Base-by-base conservation (phyloP, 805 yeast genomes). In the Yamadazyma akitaensis region DNA sequence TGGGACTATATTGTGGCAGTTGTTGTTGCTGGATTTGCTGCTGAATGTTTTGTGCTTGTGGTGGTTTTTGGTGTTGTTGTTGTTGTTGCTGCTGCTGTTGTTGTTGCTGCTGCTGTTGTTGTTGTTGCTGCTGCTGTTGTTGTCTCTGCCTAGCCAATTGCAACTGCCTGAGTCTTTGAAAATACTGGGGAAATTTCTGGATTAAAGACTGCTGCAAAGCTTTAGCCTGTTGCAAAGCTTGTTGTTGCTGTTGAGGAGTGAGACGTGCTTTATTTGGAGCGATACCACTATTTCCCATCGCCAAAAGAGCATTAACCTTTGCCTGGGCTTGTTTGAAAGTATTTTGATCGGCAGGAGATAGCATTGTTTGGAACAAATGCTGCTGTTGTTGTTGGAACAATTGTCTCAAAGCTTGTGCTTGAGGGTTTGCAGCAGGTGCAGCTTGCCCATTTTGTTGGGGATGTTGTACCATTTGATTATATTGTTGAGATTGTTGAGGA, bases 161-260 rank as follows among this genome's bases (percentile, higher is more conserved):
- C 31, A 64, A 58, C 42, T 67, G 71, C n/a, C 67, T 57, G 28
- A 69, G 57, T 38, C 70, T 55, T 47, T 68, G 73, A 51, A 67
- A 69, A 47, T 69, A 68, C 3, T 57, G 50, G 1, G 73, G 72
- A 52, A 65, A 69, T 43, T 64, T 60, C 48, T 67, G 72, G 5
- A 67, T 39, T 48, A 69, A 54, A 38, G 66, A 70, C 37, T 66
- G 72, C 51, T 69, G 74, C 16, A 66, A 49, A 10, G 56, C 47
- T 45, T 70, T 68, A 13, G 74, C 72, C 51, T 72, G 76, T 45
- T 67, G 73, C 13, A 68, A 50, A 1, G 77, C 76, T 45, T 69
- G 74, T 46, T 69, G 75, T 42, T 71, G 73, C 47, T 72, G 77
- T 40, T 68, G 73, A 3, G 72, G 72, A 4, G 70, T 68, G 40